phyloP scores from a whole-genome alignment of 148 eudicot species.

The Persicaria maculosa region DNA sequence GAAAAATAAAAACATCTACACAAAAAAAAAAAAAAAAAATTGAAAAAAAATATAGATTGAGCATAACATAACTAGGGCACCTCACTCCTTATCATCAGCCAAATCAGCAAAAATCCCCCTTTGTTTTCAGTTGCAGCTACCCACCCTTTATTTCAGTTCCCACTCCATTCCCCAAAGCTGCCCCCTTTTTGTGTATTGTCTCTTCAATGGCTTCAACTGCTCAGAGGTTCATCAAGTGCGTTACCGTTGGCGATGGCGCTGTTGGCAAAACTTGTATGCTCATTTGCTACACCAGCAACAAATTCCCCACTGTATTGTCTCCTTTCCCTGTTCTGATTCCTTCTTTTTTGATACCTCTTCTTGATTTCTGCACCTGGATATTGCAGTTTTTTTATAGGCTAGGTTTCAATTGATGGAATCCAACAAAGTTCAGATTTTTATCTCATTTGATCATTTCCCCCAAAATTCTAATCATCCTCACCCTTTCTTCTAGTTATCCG shows the following conservation, averaged over 20 bases:
- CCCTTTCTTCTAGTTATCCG: not conserved
- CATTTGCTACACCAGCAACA: constrained; percentile 77
- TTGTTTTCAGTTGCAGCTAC: too few relatives aligned
- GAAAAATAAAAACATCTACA: too few relatives aligned
- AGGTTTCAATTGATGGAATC: not conserved
- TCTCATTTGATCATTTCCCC: not conserved
- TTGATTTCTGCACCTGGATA: not conserved
- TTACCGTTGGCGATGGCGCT: constrained; percentile 88
- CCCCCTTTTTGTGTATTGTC: not conserved
- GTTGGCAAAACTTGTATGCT: constrained; percentile 86
- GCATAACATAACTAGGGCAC: too few relatives aligned
- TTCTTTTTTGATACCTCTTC: not conserved
- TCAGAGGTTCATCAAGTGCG: constrained; percentile 78
- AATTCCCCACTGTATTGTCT: constrained; percentile 68
- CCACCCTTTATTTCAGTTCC: not conserved
- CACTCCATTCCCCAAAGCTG: not conserved
- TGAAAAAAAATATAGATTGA: too few relatives aligned
- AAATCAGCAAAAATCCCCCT: too few relatives aligned
- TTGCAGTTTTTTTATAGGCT: not conserved
- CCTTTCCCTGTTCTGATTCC: not conserved
- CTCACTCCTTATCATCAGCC: too few relatives aligned
- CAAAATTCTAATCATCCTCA: not conserved
- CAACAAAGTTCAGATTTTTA: not conserved
- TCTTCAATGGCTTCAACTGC: constrained; percentile 53
- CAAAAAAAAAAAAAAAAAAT: too few relatives aligned